Evolutionary conservation across 1,139 yeast genomes (phyloP).

Genomic region (Debaryomyces sp.): DNA sequence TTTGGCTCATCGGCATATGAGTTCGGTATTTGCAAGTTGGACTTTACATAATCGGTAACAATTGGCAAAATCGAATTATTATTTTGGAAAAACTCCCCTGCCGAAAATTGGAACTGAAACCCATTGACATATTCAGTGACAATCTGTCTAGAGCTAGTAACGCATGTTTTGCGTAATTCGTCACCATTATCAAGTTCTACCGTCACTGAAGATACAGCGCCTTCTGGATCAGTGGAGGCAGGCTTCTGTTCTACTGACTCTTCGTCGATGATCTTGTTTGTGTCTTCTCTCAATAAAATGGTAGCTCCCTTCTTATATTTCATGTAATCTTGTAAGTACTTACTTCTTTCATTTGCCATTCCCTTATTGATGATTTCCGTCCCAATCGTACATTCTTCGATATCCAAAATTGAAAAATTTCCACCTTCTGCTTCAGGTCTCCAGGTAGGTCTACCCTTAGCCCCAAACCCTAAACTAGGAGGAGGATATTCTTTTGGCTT

Average conservation of each 20-base stretch:
- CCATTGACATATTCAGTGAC: constrained; percentile 80
- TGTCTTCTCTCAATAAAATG: constrained; percentile 77
- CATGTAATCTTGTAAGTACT: constrained; percentile 50
- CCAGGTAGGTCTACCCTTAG: constrained; percentile 77
- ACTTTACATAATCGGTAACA: constrained; percentile 78
- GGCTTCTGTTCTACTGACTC: constrained; percentile 21
- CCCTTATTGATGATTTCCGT: constrained; percentile 78
- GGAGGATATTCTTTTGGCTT: constrained; percentile 40
- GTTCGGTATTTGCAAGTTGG: constrained; percentile 56
- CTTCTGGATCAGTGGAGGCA: constrained; percentile 48
- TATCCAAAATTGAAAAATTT: constrained; percentile 64
- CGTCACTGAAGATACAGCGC: constrained; percentile 31
- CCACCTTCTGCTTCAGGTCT: constrained; percentile 56
- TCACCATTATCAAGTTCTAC: constrained; percentile 21
- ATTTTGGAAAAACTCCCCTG: constrained; percentile 95
- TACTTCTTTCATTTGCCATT: constrained; percentile 66
- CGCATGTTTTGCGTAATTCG: constrained; percentile 50
- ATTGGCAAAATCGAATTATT: constrained; percentile 87
- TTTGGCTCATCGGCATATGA: constrained; percentile 41
- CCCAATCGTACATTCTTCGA: constrained; percentile 92
- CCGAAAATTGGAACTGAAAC: constrained; percentile 80
- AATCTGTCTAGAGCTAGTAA: constrained; percentile 73
- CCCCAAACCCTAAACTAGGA: constrained; percentile 89
- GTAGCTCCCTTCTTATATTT: constrained; percentile 86
- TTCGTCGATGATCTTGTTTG: constrained; percentile 42